Evolutionary conservation across 805 yeast species (phyloP), one percentile per base, ranked within the genome.

Genomic region (Ogataea trehaloabstinens): DNA sequence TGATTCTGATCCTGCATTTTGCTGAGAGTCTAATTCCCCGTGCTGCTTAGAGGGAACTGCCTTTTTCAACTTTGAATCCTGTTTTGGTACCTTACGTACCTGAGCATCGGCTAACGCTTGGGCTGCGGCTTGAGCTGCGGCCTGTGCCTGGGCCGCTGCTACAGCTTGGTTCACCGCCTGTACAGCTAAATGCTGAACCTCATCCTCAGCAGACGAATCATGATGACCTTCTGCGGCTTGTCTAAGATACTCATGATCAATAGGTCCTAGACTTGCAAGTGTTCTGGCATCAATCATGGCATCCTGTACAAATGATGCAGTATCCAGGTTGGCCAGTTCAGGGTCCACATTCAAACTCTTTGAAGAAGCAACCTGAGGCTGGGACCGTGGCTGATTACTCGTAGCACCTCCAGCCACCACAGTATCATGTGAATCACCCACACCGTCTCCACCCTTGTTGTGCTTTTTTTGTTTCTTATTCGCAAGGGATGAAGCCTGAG

Each of bases 271-370:
- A 46, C 67, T 69, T 16, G 82, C 81, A 41, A 82, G 66, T 29
- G 80, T 78, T 36, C 82, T 70, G 0, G 87, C 85, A 50, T 82
- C 85, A 45, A 80, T 66, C 32, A 83, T 78, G 2, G 85, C 86
- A 33, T 82, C 86, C 42, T 81, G 78, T 8, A 81, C 88, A 39
- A 82, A 63, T 13, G 73, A 52, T 8, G 67, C 51, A 3, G 64
- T 49, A 40, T 73, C 80, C 19, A 74, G 42, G 24, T 73, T 73
- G 7, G 79, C 74, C 27, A 79, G 53, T 47, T 73, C 83, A 0
- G 83, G 82, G 53, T 78, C 83, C 24, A 78, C 82, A 24, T 70
- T 74, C 31, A 61, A 35, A 40, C 55, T 50, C 27, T 41, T 45
- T 19, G 34, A 37, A 17, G 16, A 20, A 7, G 25, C 17, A 15